Conservation (phyloP, 2,329 filamentous ascomycete species). For the Colletotrichum sp. region DNA sequence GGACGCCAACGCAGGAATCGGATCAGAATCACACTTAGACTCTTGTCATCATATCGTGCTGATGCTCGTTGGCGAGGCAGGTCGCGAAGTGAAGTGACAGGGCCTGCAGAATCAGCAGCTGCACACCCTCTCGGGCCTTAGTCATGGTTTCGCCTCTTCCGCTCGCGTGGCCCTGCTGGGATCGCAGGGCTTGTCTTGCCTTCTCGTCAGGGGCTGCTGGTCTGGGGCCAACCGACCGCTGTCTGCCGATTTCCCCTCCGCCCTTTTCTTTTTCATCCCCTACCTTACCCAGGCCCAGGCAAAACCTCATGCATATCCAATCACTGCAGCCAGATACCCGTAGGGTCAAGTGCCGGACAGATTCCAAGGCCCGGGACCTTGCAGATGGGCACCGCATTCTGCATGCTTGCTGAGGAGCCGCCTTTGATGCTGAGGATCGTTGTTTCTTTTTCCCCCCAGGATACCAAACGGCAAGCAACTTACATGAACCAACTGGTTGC, state of each 20-base stretch:
- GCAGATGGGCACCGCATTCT: not conserved
- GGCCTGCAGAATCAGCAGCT: not conserved
- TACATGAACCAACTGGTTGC: not conserved
- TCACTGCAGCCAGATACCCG: not conserved
- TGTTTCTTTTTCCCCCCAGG: not conserved
- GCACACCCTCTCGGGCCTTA: not conserved
- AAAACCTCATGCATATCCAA: not conserved
- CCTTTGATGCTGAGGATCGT: not conserved
- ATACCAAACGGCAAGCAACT: not conserved
- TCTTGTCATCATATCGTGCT: not conserved
- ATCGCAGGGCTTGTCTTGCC: conserved; percentile 8
- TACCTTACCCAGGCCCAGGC: not conserved
- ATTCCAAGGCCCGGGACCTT: not conserved
- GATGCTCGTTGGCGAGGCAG: not conserved
- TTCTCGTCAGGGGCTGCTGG: not conserved
- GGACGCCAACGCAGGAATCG: not conserved
- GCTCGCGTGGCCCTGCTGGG: conserved; percentile 10
- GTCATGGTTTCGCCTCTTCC: not conserved
- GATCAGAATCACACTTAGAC: not conserved
- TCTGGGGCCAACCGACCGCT: not conserved
- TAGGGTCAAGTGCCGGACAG: not conserved
- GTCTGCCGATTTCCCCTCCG: not conserved
- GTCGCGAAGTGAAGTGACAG: not conserved
- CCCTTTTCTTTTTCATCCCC: not conserved
- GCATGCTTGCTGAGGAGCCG: not conserved